Percentiles rank a stretch among this genome's conserved stretches.
Conservation (phyloP, 2,329 filamentous ascomycete genomes). For the Trichoderma sp. region DNA sequence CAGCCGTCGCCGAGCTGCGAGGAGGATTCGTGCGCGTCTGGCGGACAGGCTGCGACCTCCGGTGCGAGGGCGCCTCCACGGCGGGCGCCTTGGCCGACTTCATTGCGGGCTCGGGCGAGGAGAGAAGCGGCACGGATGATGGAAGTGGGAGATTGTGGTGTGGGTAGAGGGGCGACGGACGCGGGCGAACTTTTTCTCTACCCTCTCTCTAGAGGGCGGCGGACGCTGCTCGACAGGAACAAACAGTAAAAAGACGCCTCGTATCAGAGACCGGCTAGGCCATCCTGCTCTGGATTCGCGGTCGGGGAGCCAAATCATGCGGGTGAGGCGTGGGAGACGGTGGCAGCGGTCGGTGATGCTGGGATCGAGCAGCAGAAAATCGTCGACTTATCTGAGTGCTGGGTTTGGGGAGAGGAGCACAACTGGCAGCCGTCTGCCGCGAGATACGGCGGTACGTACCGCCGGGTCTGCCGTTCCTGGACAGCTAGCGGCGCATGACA, state of each 20-base stretch:
- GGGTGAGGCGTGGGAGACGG: conserved; percentile 11
- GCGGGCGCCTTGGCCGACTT: conserved; percentile 57
- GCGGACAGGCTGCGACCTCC: conserved; percentile 65
- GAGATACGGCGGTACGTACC: conserved; percentile 25
- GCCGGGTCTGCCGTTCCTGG: conserved; percentile 21
- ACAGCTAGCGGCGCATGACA: conserved; percentile 28
- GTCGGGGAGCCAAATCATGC: conserved; percentile 23
- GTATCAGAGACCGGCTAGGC: conserved; percentile 30
- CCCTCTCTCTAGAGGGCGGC: neutral
- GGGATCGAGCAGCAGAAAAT: conserved; percentile 20
- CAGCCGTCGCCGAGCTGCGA: conserved; percentile 54
- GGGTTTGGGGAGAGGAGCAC: conserved; percentile 28
- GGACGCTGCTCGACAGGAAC: conserved; percentile 1
- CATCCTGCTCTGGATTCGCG: conserved; percentile 30
- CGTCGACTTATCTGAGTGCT: conserved; percentile 10
- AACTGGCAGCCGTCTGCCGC: conserved; percentile 23
- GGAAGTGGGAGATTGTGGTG: neutral
- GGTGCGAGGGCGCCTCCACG: conserved; percentile 51
- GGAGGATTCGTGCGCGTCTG: conserved; percentile 67
- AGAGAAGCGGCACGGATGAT: neutral
- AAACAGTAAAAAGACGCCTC: conserved; percentile 27
- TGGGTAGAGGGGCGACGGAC: conserved; percentile 18
- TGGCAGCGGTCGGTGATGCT: conserved; percentile 5
- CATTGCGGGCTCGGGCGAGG: conserved; percentile 49
- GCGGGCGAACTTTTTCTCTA: conserved; percentile 20